Conservation (phyloP, 2,329 filamentous ascomycete species). For the Aspergillus flavus region DNA sequence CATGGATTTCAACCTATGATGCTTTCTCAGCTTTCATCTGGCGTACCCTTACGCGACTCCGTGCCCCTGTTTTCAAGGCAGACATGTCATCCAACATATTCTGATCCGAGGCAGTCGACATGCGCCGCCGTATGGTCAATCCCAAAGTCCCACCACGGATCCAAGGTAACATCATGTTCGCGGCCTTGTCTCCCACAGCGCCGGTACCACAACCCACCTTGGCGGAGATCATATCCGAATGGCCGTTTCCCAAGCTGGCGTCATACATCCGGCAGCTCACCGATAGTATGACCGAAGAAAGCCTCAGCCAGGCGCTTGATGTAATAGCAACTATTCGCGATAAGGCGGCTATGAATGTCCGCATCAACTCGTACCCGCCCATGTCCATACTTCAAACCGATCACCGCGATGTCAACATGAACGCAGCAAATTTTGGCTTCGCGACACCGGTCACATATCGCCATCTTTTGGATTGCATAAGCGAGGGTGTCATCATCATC, state of each 20-base stretch:
- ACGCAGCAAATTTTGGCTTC: constrained; percentile 41
- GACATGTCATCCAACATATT: constrained; percentile 30
- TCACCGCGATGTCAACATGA: constrained; percentile 36
- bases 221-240: constrained; percentile 39
- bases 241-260: constrained; percentile 39
- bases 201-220: constrained; percentile 33
- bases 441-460: constrained; percentile 37
- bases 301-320: constrained; percentile 32
- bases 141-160: constrained; percentile 37
- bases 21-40: constrained; percentile 46
- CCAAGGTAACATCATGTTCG: constrained; percentile 42
- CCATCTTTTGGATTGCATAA: constrained; percentile 35
- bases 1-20: constrained; percentile 51
- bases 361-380: constrained; percentile 40
- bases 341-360: constrained; percentile 38
- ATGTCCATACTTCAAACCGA: constrained; percentile 41
- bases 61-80: constrained; percentile 37
- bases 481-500: constrained; percentile 20
- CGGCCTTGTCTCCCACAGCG: constrained; percentile 25
- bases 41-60: constrained; percentile 41
- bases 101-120: constrained; percentile 45
- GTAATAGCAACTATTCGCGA: constrained; percentile 40
- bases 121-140: constrained; percentile 39
- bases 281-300: constrained; percentile 36
- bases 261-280: constrained; percentile 43